Evolutionary conservation across 768 basidiomycete genomes (phyloP), one percentile per base, ranked within the genome.

Genomic region (Rhodotorula babjevae): DNA sequence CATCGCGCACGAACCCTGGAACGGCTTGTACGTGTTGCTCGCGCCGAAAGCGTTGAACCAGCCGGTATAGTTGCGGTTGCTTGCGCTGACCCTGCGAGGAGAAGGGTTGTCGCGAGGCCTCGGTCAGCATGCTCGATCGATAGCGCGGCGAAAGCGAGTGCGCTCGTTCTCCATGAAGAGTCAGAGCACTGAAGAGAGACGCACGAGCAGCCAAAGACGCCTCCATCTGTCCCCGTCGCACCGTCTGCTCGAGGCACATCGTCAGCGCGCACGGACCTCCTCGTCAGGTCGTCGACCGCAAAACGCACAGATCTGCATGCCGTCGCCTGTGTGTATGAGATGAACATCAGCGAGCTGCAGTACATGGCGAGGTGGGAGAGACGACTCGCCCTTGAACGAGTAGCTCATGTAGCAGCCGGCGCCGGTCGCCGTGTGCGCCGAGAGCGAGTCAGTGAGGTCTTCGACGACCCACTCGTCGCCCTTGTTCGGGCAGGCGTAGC

Each of bases 121-220:
- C n/a, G n/a, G n/a, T n/a, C n/a, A n/a, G n/a, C n/a, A n/a, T n/a
- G n/a, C n/a, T n/a, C n/a, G n/a, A n/a, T n/a, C n/a, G n/a, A n/a
- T n/a, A n/a, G n/a, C n/a, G n/a, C n/a, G n/a, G n/a, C n/a, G n/a
- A n/a, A n/a, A n/a, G n/a, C n/a, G n/a, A n/a, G n/a, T n/a, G n/a
- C n/a, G n/a, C n/a, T n/a, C n/a, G n/a, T n/a, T n/a, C n/a, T n/a
- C n/a, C n/a, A n/a, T n/a, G n/a, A n/a, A n/a, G n/a, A n/a, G n/a
- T n/a, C 25, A 15, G 15, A 27, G 14, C 5, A 29, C 29, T 7
- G 8, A 16, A 14, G 15, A 14, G 47, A 16, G 40, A 40, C 59
- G 25, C 36, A 60, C 59, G 59, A 64, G 36, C 71, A 72, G 9
- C 71, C 71, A 59, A 72, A 72, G 14, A 72, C 63, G 11, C 71